Percentiles rank a stretch among this genome's conserved stretches.
phyloP scores from a whole-genome alignment of 805 yeast species.

The Cyberlindnera americana region DNA sequence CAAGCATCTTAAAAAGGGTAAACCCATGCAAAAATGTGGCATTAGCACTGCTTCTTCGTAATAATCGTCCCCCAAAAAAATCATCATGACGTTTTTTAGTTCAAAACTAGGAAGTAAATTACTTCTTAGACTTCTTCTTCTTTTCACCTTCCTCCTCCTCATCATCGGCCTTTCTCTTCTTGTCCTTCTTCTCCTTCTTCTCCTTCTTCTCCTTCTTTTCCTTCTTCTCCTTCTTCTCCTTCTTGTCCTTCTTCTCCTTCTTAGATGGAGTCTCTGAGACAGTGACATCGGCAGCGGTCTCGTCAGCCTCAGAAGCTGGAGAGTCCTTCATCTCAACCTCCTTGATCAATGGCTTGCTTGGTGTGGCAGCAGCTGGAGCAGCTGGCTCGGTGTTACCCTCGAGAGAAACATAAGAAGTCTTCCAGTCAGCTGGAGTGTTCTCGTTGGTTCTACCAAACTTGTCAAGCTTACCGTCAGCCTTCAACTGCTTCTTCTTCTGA shows the following conservation, averaged over 20 bases:
- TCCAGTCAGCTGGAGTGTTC: conserved; percentile 92
- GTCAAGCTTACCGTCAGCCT: conserved; percentile 95
- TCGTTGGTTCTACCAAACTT: conserved; percentile 92
- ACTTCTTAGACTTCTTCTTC: conserved; percentile 35
- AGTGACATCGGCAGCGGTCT: conserved; percentile 18
- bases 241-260: conserved; percentile 59
- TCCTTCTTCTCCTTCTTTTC: conserved; percentile 49
- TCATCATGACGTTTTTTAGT: conserved; percentile 1
- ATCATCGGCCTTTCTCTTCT: conserved; percentile 56
- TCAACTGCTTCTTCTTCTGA: conserved; percentile 96
- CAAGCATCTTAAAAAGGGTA: conserved; percentile 9
- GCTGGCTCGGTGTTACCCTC: conserved; percentile 55
- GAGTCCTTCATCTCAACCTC: conserved; percentile 34
- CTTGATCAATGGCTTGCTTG: conserved; percentile 45
- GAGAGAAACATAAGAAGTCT: conserved; percentile 73
- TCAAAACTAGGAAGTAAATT: not conserved
- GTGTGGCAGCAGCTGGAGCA: conserved; percentile 29
- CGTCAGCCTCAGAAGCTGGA: conserved; percentile 29
- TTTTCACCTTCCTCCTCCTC: conserved; percentile 48
- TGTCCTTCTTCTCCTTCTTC: conserved; percentile 41
- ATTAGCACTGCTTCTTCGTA: not conserved
- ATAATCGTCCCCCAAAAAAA: conserved; percentile 3
- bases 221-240: conserved; percentile 52
- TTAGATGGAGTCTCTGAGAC: conserved; percentile 34
- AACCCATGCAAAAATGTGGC: conserved; percentile 15